A percentile compares a stretch with the other conserved stretches of the same genome.
Evolutionary conservation across 371 early-diverging fungal genomes (phyloP).

Genomic region (Chytridium lagenaria): DNA sequence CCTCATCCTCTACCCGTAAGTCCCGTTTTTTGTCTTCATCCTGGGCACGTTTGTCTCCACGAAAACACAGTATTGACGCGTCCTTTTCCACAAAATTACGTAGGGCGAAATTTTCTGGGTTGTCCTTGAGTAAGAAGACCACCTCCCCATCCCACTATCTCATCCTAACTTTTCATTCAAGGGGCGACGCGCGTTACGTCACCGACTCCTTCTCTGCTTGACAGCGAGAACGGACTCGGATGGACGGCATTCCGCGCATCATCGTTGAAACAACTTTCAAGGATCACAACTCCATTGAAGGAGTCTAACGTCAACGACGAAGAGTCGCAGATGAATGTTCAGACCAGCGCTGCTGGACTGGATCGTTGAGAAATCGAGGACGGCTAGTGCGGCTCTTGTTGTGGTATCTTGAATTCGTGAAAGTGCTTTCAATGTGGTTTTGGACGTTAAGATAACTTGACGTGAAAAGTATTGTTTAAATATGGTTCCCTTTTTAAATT

Average conservation of each 20-base stretch:
- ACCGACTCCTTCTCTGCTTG: constrained; percentile 25
- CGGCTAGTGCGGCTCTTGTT: constrained; percentile 18
- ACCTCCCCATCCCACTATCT: too few relatives aligned
- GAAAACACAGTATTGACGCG: too few relatives aligned
- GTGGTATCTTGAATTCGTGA: constrained; percentile 28
- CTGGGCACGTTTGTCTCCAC: too few relatives aligned
- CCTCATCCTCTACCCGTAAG: constrained; percentile 24
- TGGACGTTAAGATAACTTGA: too few relatives aligned
- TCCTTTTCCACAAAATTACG: too few relatives aligned
- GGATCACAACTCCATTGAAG: not conserved
- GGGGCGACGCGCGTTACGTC: constrained; percentile 20
- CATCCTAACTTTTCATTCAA: too few relatives aligned
- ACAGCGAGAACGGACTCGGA: constrained; percentile 22
- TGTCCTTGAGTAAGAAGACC: constrained; percentile 13
- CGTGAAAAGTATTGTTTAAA: too few relatives aligned
- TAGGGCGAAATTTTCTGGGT: constrained; percentile 34
- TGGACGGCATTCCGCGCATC: constrained; percentile 30
- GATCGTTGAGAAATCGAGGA: constrained; percentile 17
- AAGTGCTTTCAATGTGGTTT: too few relatives aligned
- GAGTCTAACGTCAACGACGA: not conserved
- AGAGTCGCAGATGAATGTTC: not conserved
- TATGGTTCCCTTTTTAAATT: too few relatives aligned
- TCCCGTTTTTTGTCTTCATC: too few relatives aligned
- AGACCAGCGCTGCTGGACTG: constrained; percentile 8
- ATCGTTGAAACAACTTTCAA: not conserved